Base-by-base conservation (phyloP, 768 basidiomycete species). In the Russula olivacea region DNA sequence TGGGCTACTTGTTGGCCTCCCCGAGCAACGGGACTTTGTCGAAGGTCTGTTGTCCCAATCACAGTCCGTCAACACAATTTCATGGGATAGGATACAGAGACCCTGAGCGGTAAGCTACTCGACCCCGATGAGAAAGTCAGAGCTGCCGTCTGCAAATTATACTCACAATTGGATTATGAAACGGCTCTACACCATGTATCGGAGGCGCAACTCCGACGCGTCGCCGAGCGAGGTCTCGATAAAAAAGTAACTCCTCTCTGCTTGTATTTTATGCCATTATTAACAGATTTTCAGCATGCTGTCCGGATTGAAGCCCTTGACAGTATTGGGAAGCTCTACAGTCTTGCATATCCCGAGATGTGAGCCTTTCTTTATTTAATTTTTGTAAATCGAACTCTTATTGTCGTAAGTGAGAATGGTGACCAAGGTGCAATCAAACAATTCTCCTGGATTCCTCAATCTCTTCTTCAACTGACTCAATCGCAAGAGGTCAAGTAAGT, bases 121-220 rank as follows among this genome's bases (percentile, higher is more conserved):
- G 97, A 99, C 72, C 87, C 91, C 0, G 97, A 98, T 66, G 97
- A 98, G 63, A 91, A 86, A 70, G 87, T 99, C 47, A 84, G 97
- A 32, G 84, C 89, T 7, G 87, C 92, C 0, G 85, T 86, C 0
- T 96, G 93, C 78, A 86, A 82, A 69, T 74, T 91, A 12, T 92
- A 93, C 67, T 84, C 86, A 1, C 81, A 86, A 59, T 75, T 98
- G 12, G 95, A 98, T 72, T 98, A 93, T 70, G 97, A 99, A 74
- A 89, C 88, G 0, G 89, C 86, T 0, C 72, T 93, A 36, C 94
- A 96, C 71, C 86, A 92, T 69, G 85, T 95, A 32, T 82, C 84
- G 10, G 79, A 80, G 63, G 71, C 72, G 0, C 85, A 87, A 55
- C 75, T 98, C 51, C 78, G 80, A 15, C 76, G 75, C 3, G 74